phyloP scores from a whole-genome alignment of 306 rosid species.

The Fagus crenata region DNA sequence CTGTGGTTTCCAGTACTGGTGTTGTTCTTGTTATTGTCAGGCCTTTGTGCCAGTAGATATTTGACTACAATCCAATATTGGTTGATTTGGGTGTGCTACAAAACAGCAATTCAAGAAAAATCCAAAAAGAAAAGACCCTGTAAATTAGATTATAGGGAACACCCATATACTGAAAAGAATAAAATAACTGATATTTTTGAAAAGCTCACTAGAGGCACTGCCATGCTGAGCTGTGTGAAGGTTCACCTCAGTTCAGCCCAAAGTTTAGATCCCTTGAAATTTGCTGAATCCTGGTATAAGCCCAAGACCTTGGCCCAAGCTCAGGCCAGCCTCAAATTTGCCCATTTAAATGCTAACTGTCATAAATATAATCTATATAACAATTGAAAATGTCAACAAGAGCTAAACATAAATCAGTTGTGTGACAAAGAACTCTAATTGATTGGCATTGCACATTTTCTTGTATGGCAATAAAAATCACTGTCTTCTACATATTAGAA shows the following conservation, averaged over 20 bases:
- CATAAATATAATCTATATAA: not conserved
- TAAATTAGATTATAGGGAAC: not conserved
- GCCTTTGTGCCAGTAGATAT: not conserved
- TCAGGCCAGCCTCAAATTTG: not conserved
- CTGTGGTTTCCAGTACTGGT: not conserved
- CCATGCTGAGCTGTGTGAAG: not conserved
- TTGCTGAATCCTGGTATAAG: not conserved
- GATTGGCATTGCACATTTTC: no score
- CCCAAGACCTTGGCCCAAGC: not conserved
- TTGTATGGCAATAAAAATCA: no score
- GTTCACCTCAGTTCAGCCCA: not conserved
- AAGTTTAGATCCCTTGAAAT: not conserved
- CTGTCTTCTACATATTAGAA: no score
- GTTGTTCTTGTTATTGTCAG: not conserved
- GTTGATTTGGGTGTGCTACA: not conserved
- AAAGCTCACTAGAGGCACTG: not conserved
- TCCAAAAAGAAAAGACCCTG: not conserved
- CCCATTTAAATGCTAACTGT: not conserved
- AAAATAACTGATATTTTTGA: not conserved
- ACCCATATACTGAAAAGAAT: not conserved
- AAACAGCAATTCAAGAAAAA: not conserved
- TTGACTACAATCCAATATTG: not conserved
- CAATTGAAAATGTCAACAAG: not conserved
- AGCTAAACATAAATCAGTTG: no score
- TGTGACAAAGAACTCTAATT: no score